Evolutionary conservation across 1,139 yeast genomes (phyloP), one percentile per base, ranked within the genome.

Genomic region (Geotrichum cucujoidarum): DNA sequence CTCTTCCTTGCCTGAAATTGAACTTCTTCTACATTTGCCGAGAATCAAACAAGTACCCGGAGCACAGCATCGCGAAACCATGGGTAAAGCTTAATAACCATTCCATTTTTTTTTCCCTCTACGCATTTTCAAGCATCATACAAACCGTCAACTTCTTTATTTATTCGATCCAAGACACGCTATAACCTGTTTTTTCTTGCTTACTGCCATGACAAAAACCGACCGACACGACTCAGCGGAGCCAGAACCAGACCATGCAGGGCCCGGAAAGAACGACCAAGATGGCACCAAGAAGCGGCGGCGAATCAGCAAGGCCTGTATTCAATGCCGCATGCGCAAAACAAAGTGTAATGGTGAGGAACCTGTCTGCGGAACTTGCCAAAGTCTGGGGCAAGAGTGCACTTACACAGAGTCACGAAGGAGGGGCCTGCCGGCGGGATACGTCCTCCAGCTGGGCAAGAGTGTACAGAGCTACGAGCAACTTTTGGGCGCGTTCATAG

Each of bases 231-330:
- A 20, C 11, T 32, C 20, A 32, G 6, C 35, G 10, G 18, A 14
- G 18, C 10, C 35, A 8, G 13, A 17, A 4, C 13, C 18, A 17
- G 21, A n/a, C 20, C 4, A 32, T n/a, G n/a, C n/a, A n/a, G 21
- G 16, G 20, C 35, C 35, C 21, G 35, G 16, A 17, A 17, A 7
- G 11, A 32, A 14, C 21, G 20, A n/a, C n/a, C n/a, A n/a, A n/a
- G n/a, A n/a, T n/a, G n/a, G n/a, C n/a, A n/a, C 35, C 8, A 32
- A 32, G 18, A 56, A 54, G 37, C 52, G 56, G 11, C 52, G 51
- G 47, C 57, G 71, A 41, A 67, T 62, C 14, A 50, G 65, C 16
- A 58, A 58, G 44, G 71, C 71, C 10, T 66, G 71, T 53, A 63
- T 64, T 40, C 63, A 62, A 47, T 67, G 70, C 53, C 60, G 70